Percentiles rank a stretch among this genome's conserved stretches.
These are phyloP conservation scores for Macadamia tetraphylla DNA, from an alignment of 164 flowering plant genomes.

Conservation along the genomic window DNA sequence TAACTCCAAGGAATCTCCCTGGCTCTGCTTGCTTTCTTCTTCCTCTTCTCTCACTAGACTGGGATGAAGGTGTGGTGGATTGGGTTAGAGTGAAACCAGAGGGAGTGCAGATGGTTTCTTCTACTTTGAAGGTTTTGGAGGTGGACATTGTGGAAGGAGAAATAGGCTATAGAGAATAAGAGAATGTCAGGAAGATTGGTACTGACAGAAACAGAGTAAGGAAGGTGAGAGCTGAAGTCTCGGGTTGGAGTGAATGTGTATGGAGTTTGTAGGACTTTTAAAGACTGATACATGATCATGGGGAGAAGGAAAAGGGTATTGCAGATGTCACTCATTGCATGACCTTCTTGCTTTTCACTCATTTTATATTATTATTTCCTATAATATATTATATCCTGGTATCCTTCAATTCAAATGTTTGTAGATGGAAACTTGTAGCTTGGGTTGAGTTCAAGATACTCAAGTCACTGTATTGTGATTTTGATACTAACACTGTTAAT, in stretches of 20 bases:
- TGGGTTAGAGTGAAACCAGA: conserved; percentile 50
- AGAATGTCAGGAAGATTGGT: conserved; percentile 1
- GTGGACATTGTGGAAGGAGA: conserved; percentile 29
- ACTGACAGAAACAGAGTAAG: too few species aligned
- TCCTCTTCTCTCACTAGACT: conserved; percentile 56
- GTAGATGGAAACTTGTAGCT: neutral
- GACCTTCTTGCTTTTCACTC: conserved; percentile 17
- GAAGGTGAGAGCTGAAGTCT: neutral
- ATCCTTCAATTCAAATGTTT: neutral
- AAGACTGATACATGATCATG: conserved; percentile 26
- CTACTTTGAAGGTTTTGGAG: conserved; percentile 27
- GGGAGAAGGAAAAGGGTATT: conserved; percentile 23
- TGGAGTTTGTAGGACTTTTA: conserved; percentile 19
- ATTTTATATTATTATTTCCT: conserved; percentile 4
- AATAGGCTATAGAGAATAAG: neutral
- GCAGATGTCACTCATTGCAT: conserved; percentile 32
- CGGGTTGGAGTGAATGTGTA: conserved; percentile 9
- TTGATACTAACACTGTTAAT: too few species aligned
- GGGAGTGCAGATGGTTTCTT: conserved; percentile 19
- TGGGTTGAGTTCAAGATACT: neutral
- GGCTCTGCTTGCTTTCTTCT: conserved; percentile 73
- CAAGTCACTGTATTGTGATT: neutral
- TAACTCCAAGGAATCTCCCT: conserved; percentile 85
- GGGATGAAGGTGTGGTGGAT: conserved; percentile 35
- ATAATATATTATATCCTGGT: neutral